phyloP scores from a whole-genome alignment of 192 early-diverging fungal genomes.

The Neocallimastix lanati region DNA sequence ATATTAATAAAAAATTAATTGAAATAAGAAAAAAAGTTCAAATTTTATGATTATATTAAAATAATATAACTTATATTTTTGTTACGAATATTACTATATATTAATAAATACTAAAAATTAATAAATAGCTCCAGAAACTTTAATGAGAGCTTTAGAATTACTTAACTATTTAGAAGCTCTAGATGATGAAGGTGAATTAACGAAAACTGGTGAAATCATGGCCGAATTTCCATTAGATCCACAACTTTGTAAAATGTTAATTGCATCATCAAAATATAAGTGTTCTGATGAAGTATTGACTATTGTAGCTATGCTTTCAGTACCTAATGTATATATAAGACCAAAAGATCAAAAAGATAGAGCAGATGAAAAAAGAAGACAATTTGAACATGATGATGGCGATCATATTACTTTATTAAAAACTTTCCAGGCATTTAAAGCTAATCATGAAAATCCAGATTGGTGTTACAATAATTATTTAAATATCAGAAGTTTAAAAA shows the following conservation, averaged over 20 bases:
- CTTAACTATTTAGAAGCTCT: slow-evolving; percentile 87
- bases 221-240: slow-evolving; percentile 96
- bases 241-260: slow-evolving; percentile 83
- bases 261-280: slow-evolving; percentile 58
- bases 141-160: slow-evolving; percentile 93
- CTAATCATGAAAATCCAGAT: slow-evolving; percentile 49
- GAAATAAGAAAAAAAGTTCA: too few species aligned
- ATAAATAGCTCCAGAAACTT: slow-evolving; percentile 68
- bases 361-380: slow-evolving; percentile 76
- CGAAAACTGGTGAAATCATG: slow-evolving; percentile 63
- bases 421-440: slow-evolving; percentile 82
- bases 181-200: slow-evolving; percentile 88
- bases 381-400: slow-evolving; percentile 87
- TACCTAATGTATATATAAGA: slow-evolving; percentile 80
- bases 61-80: not conserved
- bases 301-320: slow-evolving; percentile 78
- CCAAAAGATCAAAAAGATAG: slow-evolving; percentile 71
- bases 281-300: slow-evolving; percentile 90
- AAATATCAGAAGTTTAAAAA: slow-evolving; percentile 71
- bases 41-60: not conserved
- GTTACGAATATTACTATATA: not conserved
- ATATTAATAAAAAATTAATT: slow-evolving; percentile 1
- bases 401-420: slow-evolving; percentile 95
- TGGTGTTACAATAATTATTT: slow-evolving; percentile 94
- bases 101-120: not conserved